Conservation (phyloP, 192 early-diverging fungal genomes). For the Umbelopsis isabellina region DNA sequence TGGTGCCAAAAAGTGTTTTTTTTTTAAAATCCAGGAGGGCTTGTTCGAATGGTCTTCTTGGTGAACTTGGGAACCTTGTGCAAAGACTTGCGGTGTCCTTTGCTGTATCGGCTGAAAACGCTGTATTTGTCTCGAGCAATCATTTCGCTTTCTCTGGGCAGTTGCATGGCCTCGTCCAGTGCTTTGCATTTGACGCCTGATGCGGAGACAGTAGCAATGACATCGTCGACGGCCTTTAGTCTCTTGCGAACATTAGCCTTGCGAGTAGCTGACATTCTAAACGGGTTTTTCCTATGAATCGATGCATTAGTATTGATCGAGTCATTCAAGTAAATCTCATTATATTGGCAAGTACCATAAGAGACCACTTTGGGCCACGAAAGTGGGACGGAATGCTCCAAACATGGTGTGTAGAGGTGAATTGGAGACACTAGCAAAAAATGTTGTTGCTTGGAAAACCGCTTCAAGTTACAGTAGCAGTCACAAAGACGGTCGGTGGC, state of each 20-base stretch:
- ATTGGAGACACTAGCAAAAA: background rate
- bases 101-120: conserved; percentile 73
- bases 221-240: conserved; percentile 77
- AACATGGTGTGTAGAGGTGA: conserved; percentile 42
- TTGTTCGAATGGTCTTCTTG: conserved; percentile 74
- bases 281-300: conserved; percentile 46
- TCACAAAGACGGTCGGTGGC: background rate
- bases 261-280: conserved; percentile 74
- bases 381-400: conserved; percentile 59
- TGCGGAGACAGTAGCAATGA: conserved; percentile 66
- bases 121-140: conserved; percentile 81
- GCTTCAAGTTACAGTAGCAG: background rate
- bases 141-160: conserved; percentile 76
- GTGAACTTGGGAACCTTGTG: conserved; percentile 90
- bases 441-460: background rate
- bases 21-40: conserved; percentile 70
- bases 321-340: background rate
- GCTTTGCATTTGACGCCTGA: conserved; percentile 80
- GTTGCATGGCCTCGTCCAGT: conserved; percentile 61
- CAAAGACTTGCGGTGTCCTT: conserved; percentile 75
- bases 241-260: conserved; percentile 89
- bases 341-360: conserved; percentile 48
- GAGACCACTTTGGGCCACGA: conserved; percentile 56
- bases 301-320: background rate
- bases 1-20: conserved; percentile 24